These are phyloP conservation scores for Colletotrichum tropicale DNA, from an alignment of 2,329 filamentous ascomycete genomes.

Conservation along the genomic window DNA sequence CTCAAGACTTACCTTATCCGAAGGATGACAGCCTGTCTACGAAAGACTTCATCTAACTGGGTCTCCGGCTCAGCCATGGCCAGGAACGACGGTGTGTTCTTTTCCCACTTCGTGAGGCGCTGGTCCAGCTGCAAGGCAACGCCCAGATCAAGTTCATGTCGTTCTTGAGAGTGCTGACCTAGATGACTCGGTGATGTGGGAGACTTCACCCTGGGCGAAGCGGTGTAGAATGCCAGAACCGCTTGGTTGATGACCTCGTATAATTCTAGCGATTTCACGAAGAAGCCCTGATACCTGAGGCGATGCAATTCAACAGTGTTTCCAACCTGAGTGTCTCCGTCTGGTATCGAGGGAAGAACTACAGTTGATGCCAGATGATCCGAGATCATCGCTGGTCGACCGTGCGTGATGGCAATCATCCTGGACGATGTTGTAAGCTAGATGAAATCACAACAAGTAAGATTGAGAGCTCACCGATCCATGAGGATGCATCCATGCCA, in stretches of 20 bases:
- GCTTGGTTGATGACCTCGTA: slow-evolving; percentile 41
- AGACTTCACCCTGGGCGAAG: not conserved
- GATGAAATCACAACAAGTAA: not conserved
- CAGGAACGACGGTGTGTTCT: slow-evolving; percentile 28
- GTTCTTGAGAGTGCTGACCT: not conserved
- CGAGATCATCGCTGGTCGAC: slow-evolving; percentile 39
- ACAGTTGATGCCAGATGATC: slow-evolving; percentile 28
- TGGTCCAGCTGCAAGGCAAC: slow-evolving; percentile 35
- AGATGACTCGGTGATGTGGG: not conserved
- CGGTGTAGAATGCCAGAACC: slow-evolving; percentile 31
- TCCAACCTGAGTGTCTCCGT: not conserved
- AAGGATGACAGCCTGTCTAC: slow-evolving; percentile 36
- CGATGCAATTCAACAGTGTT: not conserved
- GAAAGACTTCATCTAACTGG: slow-evolving; percentile 27
- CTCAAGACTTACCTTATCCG: slow-evolving; percentile 30
- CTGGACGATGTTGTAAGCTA: slow-evolving; percentile 19
- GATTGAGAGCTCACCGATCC: slow-evolving; percentile 34
- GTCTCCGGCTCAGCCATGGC: slow-evolving; percentile 22
- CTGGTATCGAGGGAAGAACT: slow-evolving; percentile 26
- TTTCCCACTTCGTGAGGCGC: slow-evolving; percentile 34
- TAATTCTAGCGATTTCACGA: slow-evolving; percentile 37
- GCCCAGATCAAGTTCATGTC: slow-evolving; percentile 27
- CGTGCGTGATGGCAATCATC: slow-evolving; percentile 39
- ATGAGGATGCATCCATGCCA: slow-evolving; percentile 43
- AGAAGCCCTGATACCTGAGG: slow-evolving; percentile 28